These are phyloP conservation scores for Auricularia heimuer DNA, from an alignment of 768 basidiomycete genomes.

Conservation along the genomic window DNA sequence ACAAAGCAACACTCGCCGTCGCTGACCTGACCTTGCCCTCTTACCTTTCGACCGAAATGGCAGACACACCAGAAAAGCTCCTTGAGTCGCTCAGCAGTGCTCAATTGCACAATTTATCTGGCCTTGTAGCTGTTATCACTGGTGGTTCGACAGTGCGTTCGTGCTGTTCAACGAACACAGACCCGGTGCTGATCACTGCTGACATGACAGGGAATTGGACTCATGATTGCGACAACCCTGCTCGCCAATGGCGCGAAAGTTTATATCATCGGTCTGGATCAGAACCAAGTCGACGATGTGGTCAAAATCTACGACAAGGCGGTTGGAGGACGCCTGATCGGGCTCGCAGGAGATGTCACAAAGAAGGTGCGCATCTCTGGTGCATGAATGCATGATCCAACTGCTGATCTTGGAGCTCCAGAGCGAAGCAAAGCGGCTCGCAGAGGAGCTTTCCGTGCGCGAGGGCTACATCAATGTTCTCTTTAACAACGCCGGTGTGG, in stretches of 20 bases:
- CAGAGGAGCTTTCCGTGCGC: slow-evolving; percentile 28
- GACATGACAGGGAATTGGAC: slow-evolving; percentile 32
- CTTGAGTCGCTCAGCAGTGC: slow-evolving; percentile 26
- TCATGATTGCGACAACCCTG: slow-evolving; percentile 40
- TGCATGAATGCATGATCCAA: not conserved
- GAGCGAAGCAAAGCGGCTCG: slow-evolving; percentile 35
- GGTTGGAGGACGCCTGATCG: not conserved
- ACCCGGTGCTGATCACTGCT: not conserved
- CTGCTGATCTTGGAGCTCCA: slow-evolving; percentile 10
- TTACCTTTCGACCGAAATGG: not conserved
- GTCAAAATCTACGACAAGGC: slow-evolving; percentile 4
- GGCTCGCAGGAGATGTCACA: slow-evolving; percentile 20
- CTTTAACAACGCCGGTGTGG: slow-evolving; percentile 38
- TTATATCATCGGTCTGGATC: slow-evolving; percentile 36
- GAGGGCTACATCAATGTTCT: slow-evolving; percentile 34
- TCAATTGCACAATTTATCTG: slow-evolving; percentile 34
- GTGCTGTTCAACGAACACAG: not conserved
- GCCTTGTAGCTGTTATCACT: slow-evolving; percentile 37
- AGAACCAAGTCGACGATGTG: slow-evolving; percentile 31
- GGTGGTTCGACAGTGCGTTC: slow-evolving; percentile 32
- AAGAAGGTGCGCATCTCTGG: slow-evolving; percentile 11
- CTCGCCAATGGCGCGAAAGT: slow-evolving; percentile 40
- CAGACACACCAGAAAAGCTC: slow-evolving; percentile 4
- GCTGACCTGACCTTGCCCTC: too few species aligned
- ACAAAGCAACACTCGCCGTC: too few species aligned